Conservation (phyloP, 2,329 filamentous ascomycete genomes). For the Cladorrhinum sp. region DNA sequence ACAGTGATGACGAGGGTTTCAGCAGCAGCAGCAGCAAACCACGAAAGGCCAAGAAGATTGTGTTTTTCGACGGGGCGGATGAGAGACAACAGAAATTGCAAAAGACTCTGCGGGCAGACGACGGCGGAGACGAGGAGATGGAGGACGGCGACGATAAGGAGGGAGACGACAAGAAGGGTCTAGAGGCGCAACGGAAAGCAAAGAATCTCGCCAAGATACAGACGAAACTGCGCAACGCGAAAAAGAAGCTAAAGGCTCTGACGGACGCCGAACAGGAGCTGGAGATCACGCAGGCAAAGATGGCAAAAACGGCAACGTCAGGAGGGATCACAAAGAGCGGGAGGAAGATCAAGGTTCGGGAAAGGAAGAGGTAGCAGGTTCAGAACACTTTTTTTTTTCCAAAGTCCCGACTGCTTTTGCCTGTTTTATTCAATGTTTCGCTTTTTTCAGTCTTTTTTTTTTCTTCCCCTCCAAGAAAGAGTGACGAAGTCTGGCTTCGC, state of each 20-base stretch:
- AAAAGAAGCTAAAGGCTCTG: conserved; percentile 53
- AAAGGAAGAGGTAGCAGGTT: conserved; percentile 54
- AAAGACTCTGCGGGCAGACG: conserved; percentile 36
- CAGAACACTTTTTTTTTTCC: conserved; percentile 14
- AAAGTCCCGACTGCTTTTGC: no score
- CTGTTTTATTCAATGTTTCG: neutral
- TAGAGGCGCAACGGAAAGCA: conserved; percentile 35
- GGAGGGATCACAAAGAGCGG: conserved; percentile 58
- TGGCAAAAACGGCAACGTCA: conserved; percentile 62
- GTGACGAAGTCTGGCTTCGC: conserved; percentile 19
- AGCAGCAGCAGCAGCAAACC: conserved; percentile 8
- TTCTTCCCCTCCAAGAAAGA: neutral
- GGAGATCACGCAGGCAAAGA: conserved; percentile 58
- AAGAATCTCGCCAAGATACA: conserved; percentile 46
- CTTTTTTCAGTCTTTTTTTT: conserved; percentile 5
- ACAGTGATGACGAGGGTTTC: conserved; percentile 31
- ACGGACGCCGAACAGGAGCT: conserved; percentile 55
- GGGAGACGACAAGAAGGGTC: conserved; percentile 28
- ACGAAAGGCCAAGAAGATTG: conserved; percentile 44
- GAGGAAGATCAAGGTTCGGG: conserved; percentile 60
- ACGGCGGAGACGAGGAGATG: conserved; percentile 31
- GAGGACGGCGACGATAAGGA: conserved; percentile 32
- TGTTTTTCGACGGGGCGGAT: conserved; percentile 45
- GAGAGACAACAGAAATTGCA: conserved; percentile 33
- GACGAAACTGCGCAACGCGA: conserved; percentile 47